Base-by-base conservation (phyloP, 768 basidiomycete species). In the Kwoniella bestiolae region DNA sequence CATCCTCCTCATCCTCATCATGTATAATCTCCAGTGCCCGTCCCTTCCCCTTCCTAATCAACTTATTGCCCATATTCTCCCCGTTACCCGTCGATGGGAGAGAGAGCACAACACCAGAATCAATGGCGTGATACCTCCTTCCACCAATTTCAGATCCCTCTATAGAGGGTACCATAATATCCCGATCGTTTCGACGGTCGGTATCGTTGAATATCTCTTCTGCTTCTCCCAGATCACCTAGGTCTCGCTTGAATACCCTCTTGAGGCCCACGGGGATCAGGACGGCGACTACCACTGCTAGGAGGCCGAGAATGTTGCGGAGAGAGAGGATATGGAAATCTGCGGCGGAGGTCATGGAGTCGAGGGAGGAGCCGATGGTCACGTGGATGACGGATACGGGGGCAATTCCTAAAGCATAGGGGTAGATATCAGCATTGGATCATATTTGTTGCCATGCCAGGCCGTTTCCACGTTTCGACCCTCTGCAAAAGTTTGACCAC, bases 311-410 rank as follows among this genome's bases (percentile, higher is more conserved):
- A 77, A 94, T 91, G 82, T 97, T 97, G 65, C 86, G 86, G 88
- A 90, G 90, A 62, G 93, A 95, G 69, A 98, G 87, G 53, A 98
- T 86, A 80, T 95, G 89, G 78, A 98, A 97, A 79, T 98, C 95
- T 34, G 87, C 90, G 1, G 94, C 85, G 49, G 89, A 90, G 5
- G 94, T 95, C 95, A 98, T 97, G 66, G 93, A 88, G 70, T 97
- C 94, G 29, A 98, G 84, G 6, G 94, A 75, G 14, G 91, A 89
- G 1, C 93, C 93, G 66, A 98, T 97, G 14, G 92, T 92, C 0
- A 92, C 94, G 76, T 98, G 94, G 72, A 98, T 98, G 69, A 94
- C 91, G 1, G 88, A 88, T 47, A 93, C 90, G 55, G 94, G 94
- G 46, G 93, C 85, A 70, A 96, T 91, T 1, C 67, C 74, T 76